phyloP scores from a whole-genome alignment of 176 grass and related monocot species.

The Zizania latifolia region DNA sequence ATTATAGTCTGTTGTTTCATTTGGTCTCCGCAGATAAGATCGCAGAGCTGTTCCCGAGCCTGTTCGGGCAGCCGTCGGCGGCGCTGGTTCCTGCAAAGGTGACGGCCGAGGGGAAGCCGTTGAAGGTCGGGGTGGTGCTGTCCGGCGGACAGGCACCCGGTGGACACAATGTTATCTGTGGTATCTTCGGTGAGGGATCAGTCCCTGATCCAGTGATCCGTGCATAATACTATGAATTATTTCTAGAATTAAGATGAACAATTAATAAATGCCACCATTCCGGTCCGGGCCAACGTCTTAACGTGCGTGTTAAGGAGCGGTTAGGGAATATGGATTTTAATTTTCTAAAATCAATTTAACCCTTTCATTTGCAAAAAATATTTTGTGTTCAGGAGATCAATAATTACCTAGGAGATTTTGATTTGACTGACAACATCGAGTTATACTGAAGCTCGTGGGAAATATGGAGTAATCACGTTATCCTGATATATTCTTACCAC shows the following conservation, averaged over 20 bases:
- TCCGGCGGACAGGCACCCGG: constrained; percentile 91
- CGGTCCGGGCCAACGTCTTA: too few relatives aligned
- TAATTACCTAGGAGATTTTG: too few relatives aligned
- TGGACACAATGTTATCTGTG: constrained; percentile 94
- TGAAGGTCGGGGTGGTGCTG: constrained; percentile 86
- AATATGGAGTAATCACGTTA: too few relatives aligned
- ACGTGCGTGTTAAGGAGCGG: too few relatives aligned
- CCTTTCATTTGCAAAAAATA: too few relatives aligned
- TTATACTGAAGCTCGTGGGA: too few relatives aligned
- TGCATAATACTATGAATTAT: background rate
- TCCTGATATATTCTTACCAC: too few relatives aligned
- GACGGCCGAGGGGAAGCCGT: constrained; percentile 15
- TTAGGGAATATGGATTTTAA: background rate
- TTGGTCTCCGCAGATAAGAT: constrained; percentile 78
- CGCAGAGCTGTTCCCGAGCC: constrained; percentile 74
- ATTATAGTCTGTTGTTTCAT: background rate
- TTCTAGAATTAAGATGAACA: background rate
- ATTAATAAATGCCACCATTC: too few relatives aligned
- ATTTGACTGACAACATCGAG: too few relatives aligned
- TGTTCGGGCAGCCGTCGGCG: constrained; percentile 78
- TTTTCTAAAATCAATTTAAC: too few relatives aligned
- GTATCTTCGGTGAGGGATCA: constrained; percentile 98
- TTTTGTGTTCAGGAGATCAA: too few relatives aligned
- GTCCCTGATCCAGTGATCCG: too few relatives aligned
- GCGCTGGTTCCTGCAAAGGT: constrained; percentile 45